Evolutionary conservation across 2,329 filamentous ascomycete genomes (phyloP), one percentile per base, ranked within the genome.

Genomic region (Coniella vitis): DNA sequence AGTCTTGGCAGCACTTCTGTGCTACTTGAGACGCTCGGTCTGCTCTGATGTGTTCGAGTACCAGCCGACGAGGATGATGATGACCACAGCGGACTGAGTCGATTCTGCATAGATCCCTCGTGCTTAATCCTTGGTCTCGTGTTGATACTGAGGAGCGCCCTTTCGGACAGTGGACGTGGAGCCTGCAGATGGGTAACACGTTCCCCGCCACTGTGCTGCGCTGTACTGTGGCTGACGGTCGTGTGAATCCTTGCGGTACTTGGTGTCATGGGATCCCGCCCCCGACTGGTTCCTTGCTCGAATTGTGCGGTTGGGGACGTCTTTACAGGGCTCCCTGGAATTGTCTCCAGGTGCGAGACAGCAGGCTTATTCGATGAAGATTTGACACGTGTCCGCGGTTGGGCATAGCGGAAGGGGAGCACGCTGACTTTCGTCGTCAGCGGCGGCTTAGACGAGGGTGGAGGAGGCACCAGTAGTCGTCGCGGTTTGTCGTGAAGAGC

Each of bases 161-260:
- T 45, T 17, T 53, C 39, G 9, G 48, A 48, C 17, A 53, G 48
- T 19, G 31, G 51, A 12, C 45, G 51, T 21, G 51, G 51, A 19
- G 51, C 35, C 0, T 37, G 41, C 4, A 29, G 25, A 5, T 29
- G 25, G 5, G 25, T 29, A 5, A 19, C 34, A 9, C 17, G 32
- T 1, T 43, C 45, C 8, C 42, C 51, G 19, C 48, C 48, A 34
- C 40, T 48, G 20, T 32, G 29, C 16, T 47, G 29, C 40, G 25
- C 37, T 4, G n/a, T 17, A 4, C 25, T 17, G 31, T 36, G n/a
- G 17, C 45, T 47, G 38, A 40, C 38, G 13, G 20, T 39, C 1
- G 37, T 29, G 25, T 10, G 5, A 5, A 10, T 36, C n/a, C 45
- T 31, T 12, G 45, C 29, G 8, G 45, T 40, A 8, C 20, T 19